Evolutionary conservation across 106 monocot genomes (phyloP).

Genomic region (Narthecium ossifragum): DNA sequence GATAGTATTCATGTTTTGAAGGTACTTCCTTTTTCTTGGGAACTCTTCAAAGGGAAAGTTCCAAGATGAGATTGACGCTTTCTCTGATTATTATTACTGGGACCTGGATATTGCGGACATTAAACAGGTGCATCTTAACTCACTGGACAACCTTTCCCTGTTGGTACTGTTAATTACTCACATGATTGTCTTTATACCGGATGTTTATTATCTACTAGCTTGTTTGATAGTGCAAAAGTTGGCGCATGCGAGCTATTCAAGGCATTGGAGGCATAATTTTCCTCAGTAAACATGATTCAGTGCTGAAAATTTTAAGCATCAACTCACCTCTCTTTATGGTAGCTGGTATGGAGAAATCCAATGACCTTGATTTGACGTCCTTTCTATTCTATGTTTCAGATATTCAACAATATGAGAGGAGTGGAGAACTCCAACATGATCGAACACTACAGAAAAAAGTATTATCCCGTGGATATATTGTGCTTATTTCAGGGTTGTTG

Average conservation of each 20-base stretch:
- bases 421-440: slow-evolving; percentile 23
- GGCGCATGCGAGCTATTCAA: too few relatives aligned
- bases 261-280: too few relatives aligned
- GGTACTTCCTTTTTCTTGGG: slow-evolving; percentile 80
- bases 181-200: too few relatives aligned
- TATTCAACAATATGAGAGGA: slow-evolving; percentile 68
- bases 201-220: too few relatives aligned
- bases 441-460: slow-evolving; percentile 55
- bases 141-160: too few relatives aligned
- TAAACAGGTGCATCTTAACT: slow-evolving; percentile 72
- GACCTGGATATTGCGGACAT: slow-evolving; percentile 84
- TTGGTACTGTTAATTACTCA: too few relatives aligned
- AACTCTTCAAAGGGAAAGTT: slow-evolving; percentile 70
- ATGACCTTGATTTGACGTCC: slow-evolving; percentile 1
- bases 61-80: slow-evolving; percentile 81
- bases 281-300: too few relatives aligned
- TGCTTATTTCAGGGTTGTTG: slow-evolving; percentile 62
- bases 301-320: too few relatives aligned
- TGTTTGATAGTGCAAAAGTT: too few relatives aligned
- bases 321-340: background rate
- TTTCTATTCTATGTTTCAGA: slow-evolving; percentile 23
- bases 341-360: background rate
- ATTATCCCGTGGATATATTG: slow-evolving; percentile 41
- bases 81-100: slow-evolving; percentile 87
- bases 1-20: slow-evolving; percentile 25